Percentiles rank a stretch among this genome's conserved stretches.
phyloP scores from a whole-genome alignment of 371 early-diverging fungal species.

The Apophysomyces sp. region DNA sequence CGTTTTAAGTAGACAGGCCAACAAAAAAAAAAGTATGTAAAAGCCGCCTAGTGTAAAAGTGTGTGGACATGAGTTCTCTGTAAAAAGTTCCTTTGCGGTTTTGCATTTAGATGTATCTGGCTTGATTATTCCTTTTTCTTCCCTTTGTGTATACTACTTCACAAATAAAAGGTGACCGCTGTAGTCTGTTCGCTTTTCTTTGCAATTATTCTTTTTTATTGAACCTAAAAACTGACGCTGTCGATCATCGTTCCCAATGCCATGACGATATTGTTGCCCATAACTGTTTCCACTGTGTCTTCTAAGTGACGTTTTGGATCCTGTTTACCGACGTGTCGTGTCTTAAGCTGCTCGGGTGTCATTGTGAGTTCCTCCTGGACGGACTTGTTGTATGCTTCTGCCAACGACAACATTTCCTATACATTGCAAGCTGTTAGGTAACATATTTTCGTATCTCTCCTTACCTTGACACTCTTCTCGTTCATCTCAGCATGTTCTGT shows the following conservation, averaged over 20 bases:
- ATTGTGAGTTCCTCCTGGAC: conserved; percentile 93
- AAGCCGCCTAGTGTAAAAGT: neutral
- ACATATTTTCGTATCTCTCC: neutral
- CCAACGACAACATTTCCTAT: conserved; percentile 80
- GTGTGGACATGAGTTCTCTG: conserved; percentile 7
- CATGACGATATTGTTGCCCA: conserved; percentile 95
- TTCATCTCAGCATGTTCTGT: conserved; percentile 80
- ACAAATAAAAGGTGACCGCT: neutral
- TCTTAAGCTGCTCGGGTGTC: conserved; percentile 94
- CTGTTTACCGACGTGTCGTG: conserved; percentile 97
- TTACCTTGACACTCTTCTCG: conserved; percentile 81
- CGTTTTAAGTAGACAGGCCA: conserved; percentile 14
- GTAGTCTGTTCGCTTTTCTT: neutral
- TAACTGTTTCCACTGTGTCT: conserved; percentile 83
- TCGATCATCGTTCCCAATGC: conserved; percentile 92
- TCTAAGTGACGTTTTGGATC: conserved; percentile 98
- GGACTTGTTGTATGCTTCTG: conserved; percentile 94
- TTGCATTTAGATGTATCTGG: neutral
- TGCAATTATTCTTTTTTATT: neutral
- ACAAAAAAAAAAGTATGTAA: neutral
- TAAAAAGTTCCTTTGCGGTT: neutral
- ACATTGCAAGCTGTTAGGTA: neutral
- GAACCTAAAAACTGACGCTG: conserved; percentile 66
- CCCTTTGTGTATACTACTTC: neutral
- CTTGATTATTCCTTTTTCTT: neutral